Percentiles rank a stretch among this genome's conserved stretches.
phyloP scores from a whole-genome alignment of 257 asterid genomes.

The Petunia axillaris region DNA sequence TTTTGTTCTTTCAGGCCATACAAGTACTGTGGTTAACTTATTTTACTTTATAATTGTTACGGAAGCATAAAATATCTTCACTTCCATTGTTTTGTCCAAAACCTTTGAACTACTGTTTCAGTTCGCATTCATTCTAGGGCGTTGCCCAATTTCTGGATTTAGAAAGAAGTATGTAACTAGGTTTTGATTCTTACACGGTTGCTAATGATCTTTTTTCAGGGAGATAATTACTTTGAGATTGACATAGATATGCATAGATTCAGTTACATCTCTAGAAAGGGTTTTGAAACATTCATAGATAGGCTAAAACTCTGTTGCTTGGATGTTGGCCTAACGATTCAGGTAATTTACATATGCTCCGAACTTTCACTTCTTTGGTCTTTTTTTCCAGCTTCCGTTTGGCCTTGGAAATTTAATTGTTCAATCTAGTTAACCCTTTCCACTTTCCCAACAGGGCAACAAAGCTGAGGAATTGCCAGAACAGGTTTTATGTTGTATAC shows the following conservation, averaged over 20 bases:
- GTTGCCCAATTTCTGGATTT: neutral
- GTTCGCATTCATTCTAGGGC: neutral
- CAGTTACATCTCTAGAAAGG: constrained; percentile 88
- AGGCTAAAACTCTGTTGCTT: constrained; percentile 75
- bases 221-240: constrained; percentile 84
- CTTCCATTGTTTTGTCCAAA: neutral
- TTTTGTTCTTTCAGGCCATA: constrained; percentile 1
- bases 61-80: neutral
- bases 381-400: neutral
- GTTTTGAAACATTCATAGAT: constrained; percentile 75
- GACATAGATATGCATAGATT: constrained; percentile 97
- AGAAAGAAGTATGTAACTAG: neutral
- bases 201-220: constrained; percentile 48
- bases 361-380: neutral
- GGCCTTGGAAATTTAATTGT: neutral
- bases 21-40: neutral
- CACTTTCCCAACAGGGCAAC: constrained; percentile 67
- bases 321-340: constrained; percentile 94
- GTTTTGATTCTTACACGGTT: neutral
- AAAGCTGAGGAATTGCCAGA: constrained; percentile 95
- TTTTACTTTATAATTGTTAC: neutral
- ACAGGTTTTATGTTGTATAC: constrained; percentile 83
- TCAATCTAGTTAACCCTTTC: constrained; percentile 21
- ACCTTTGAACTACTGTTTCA: neutral
- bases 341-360: constrained; percentile 53